Conservation (phyloP, 108 stramenopile species). For the Skeletonema tropicum region DNA sequence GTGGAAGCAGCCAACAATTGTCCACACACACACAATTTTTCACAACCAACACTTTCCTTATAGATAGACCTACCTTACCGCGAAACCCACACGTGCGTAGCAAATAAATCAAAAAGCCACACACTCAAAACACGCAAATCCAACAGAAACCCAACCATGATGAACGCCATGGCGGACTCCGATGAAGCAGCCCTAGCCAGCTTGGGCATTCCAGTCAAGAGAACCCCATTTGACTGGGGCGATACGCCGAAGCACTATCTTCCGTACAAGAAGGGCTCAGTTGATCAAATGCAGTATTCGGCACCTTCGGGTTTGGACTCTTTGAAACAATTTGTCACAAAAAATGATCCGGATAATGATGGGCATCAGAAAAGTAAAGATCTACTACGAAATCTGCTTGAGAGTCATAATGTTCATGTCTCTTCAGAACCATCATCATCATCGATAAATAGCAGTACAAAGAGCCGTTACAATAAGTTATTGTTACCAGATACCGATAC, state of each 20-base stretch:
- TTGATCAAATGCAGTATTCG: neutral
- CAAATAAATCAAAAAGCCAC: no score
- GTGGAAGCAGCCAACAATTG: no score
- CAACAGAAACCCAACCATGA: no score
- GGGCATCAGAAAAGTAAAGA: slow-evolving; percentile 16
- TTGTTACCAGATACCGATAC: neutral
- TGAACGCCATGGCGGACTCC: neutral
- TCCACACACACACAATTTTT: no score
- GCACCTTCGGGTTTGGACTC: slow-evolving; percentile 42
- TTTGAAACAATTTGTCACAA: slow-evolving; percentile 20
- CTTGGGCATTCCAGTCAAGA: neutral
- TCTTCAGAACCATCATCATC: neutral
- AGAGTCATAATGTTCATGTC: slow-evolving; percentile 14
- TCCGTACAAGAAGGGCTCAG: neutral
- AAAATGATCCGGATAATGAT: slow-evolving; percentile 15
- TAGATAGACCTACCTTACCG: no score
- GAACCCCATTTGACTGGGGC: neutral
- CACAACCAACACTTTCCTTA: no score
- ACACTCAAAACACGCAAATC: no score
- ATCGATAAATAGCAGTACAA: neutral
- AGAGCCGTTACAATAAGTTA: slow-evolving; percentile 14
- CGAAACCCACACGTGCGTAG: no score
- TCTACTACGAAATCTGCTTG: slow-evolving; percentile 27
- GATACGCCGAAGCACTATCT: neutral
- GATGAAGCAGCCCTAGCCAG: slow-evolving; percentile 1